A percentile compares a stretch with the other conserved stretches of the same genome.
These are phyloP conservation scores for Leucosporidium creatinivorum DNA, from an alignment of 768 basidiomycete species.

Conservation along the genomic window DNA sequence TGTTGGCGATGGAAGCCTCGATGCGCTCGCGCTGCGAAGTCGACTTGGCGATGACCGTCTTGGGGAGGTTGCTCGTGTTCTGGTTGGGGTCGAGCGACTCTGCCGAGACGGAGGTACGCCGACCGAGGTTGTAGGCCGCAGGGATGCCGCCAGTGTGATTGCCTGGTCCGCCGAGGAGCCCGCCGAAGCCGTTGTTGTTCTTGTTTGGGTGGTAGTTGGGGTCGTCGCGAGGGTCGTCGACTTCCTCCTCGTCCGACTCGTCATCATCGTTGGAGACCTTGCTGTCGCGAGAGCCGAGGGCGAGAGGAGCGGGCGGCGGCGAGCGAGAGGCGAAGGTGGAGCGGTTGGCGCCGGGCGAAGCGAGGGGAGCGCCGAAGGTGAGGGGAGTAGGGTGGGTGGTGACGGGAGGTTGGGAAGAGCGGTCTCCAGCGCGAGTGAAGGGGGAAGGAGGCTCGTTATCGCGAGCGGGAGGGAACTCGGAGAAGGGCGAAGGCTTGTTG, in stretches of 20 bases:
- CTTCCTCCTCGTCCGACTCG: conserved; percentile 23
- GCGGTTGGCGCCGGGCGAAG: background rate
- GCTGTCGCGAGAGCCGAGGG: conserved; percentile 8
- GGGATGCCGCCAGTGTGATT: conserved; percentile 47
- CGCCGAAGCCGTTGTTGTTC: background rate
- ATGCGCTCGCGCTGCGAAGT: conserved; percentile 79
- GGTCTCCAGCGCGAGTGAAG: background rate
- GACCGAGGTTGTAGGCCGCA: conserved; percentile 68
- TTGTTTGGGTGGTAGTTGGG: conserved; percentile 27
- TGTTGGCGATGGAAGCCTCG: conserved; percentile 72
- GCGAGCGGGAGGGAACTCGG: conserved; percentile 16
- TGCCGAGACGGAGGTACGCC: conserved; percentile 89
- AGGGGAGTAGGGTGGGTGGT: background rate
- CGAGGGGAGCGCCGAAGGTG: background rate
- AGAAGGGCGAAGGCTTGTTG: conserved; percentile 24
- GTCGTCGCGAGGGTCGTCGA: conserved; percentile 33
- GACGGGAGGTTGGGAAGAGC: background rate
- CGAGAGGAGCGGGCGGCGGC: conserved; percentile 1
- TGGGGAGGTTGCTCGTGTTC: conserved; percentile 45
- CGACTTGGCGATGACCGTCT: conserved; percentile 63
- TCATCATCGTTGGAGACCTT: background rate
- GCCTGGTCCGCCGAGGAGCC: background rate
- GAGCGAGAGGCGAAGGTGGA: conserved; percentile 1
- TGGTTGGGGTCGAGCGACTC: conserved; percentile 86
- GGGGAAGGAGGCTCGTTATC: background rate